A percentile compares a stretch with the other conserved stretches of the same genome.
phyloP scores from a whole-genome alignment of 768 basidiomycete genomes.

The Roridomyces roridus region DNA sequence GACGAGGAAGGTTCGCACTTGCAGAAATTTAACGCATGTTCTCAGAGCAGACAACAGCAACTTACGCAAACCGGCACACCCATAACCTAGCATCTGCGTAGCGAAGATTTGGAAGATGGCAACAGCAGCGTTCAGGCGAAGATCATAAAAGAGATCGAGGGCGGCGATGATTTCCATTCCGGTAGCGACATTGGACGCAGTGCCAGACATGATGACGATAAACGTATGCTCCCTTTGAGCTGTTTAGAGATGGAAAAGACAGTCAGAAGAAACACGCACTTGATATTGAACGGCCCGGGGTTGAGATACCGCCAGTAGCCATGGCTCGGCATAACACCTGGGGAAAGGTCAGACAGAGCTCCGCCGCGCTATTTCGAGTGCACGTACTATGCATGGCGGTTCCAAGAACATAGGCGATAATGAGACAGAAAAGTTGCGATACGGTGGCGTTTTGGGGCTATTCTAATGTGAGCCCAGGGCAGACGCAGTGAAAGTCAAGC shows the following conservation, averaged over 20 bases:
- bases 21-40: neutral
- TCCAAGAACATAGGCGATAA: conserved; percentile 61
- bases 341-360: neutral
- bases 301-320: conserved; percentile 56
- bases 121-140: conserved; percentile 52
- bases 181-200: conserved; percentile 55
- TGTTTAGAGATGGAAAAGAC: neutral
- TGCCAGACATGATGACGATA: conserved; percentile 63
- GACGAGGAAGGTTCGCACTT: conserved; percentile 55
- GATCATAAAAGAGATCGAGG: conserved; percentile 59
- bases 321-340: conserved; percentile 45
- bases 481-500: neutral
- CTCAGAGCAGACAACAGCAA: neutral
- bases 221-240: conserved; percentile 50
- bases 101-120: conserved; percentile 64
- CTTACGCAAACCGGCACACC: conserved; percentile 41
- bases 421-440: conserved; percentile 60
- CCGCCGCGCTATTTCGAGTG: neutral
- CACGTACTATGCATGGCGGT: conserved; percentile 51
- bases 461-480: neutral
- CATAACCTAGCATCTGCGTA: conserved; percentile 49
- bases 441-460: conserved; percentile 54
- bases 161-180: conserved; percentile 63
- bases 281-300: conserved; percentile 65
- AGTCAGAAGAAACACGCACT: conserved; percentile 32